These are phyloP conservation scores for Penicillium capsulatum DNA, from an alignment of 2,329 filamentous ascomycete species.

Conservation along the genomic window DNA sequence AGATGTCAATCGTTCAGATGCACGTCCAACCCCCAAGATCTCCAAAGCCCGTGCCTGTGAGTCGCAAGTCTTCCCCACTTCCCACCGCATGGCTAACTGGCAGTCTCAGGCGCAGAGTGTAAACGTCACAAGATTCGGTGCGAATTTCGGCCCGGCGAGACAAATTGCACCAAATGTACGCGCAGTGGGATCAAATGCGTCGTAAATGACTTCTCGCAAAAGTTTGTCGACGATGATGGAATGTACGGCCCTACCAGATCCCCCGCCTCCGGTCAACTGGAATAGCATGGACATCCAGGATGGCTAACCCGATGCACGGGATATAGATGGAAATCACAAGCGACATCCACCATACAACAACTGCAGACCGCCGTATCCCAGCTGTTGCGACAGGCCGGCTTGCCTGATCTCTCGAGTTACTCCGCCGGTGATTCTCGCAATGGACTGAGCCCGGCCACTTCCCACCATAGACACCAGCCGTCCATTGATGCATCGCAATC, in stretches of 20 bases:
- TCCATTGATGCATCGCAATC: constrained; percentile 29
- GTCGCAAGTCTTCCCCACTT: constrained; percentile 17
- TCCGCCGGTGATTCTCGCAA: constrained; percentile 28
- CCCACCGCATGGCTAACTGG: not conserved
- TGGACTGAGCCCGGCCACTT: constrained; percentile 27
- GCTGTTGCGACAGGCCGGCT: constrained; percentile 42
- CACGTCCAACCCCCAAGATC: constrained; percentile 30
- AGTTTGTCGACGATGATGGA: constrained; percentile 52
- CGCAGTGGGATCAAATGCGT: constrained; percentile 51
- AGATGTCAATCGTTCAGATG: constrained; percentile 25
- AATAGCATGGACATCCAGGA: not conserved
- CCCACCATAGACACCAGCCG: constrained; percentile 25
- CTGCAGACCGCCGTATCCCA: constrained; percentile 46
- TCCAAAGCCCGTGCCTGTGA: constrained; percentile 43
- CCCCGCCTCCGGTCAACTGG: not conserved
- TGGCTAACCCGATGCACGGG: not conserved
- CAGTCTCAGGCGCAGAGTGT: constrained; percentile 44
- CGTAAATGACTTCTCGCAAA: constrained; percentile 55
- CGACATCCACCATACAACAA: constrained; percentile 40
- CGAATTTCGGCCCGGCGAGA: constrained; percentile 46
- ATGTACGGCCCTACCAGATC: constrained; percentile 36
- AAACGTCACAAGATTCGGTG: constrained; percentile 56
- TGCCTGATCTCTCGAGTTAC: constrained; percentile 42
- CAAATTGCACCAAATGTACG: constrained; percentile 48
- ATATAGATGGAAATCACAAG: constrained; percentile 45